These are phyloP conservation scores for Phytopythium boreale DNA, from an alignment of 352 stramenopile genomes.

Conservation along the genomic window DNA sequence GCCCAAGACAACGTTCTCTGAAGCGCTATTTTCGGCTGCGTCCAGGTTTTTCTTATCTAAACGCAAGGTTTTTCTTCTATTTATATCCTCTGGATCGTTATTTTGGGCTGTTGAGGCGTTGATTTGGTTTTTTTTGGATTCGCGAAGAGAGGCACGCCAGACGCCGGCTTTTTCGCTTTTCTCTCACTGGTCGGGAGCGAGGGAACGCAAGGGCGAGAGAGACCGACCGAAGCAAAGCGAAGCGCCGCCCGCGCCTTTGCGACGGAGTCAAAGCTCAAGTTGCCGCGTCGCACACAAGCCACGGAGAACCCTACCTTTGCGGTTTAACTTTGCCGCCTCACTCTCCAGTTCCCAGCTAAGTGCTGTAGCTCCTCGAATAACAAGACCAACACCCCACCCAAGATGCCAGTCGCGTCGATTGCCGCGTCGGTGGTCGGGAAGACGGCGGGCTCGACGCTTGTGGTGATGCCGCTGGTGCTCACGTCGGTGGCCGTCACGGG, in stretches of 20 bases:
- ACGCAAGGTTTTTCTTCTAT: too few relatives aligned
- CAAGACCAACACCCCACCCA: neutral
- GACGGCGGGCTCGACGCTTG: constrained; percentile 15
- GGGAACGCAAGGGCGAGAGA: neutral
- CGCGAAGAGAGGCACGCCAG: too few relatives aligned
- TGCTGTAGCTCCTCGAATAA: neutral
- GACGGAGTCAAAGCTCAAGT: constrained; percentile 6
- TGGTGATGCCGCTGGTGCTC: constrained; percentile 58
- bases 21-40: too few relatives aligned
- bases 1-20: too few relatives aligned
- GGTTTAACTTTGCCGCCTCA: neutral
- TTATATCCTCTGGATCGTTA: too few relatives aligned
- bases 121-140: too few relatives aligned
- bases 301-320: neutral
- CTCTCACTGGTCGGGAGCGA: too few relatives aligned
- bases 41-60: too few relatives aligned
- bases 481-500: constrained; percentile 59
- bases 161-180: too few relatives aligned
- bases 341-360: neutral
- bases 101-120: too few relatives aligned
- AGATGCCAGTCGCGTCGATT: constrained; percentile 37
- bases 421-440: constrained; percentile 34
- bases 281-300: constrained; percentile 3
- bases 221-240: neutral
- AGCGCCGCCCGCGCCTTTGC: neutral